A percentile compares a stretch with the other conserved stretches of the same genome.
Conservation (phyloP, 2,329 filamentous ascomycete species). For the Cladosporium colombiae region DNA sequence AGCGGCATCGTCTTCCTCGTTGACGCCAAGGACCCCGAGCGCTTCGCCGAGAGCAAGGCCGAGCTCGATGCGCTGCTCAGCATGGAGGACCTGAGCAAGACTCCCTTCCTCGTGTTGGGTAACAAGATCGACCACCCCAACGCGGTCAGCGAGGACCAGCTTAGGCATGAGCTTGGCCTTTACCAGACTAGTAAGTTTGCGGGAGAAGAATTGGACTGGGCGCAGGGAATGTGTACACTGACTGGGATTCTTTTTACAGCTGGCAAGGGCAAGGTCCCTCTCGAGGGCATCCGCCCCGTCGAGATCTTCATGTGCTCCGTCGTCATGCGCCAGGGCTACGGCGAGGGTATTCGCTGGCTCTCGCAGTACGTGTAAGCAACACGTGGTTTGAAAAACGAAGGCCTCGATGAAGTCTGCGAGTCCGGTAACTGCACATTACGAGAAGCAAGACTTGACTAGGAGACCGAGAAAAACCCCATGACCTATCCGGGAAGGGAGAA, state of each 20-base stretch:
- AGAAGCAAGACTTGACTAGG: background rate
- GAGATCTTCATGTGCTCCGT: constrained; percentile 99
- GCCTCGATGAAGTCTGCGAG: background rate
- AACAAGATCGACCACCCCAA: constrained; percentile 99
- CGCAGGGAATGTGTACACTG: constrained; percentile 8
- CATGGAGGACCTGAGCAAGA: constrained; percentile 96
- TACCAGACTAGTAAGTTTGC: constrained; percentile 75
- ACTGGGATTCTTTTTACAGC: constrained; percentile 25
- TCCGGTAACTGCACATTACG: background rate
- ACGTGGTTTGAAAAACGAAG: background rate
- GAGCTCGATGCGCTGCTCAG: constrained; percentile 90
- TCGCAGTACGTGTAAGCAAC: constrained; percentile 75
- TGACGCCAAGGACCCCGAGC: constrained; percentile 95
- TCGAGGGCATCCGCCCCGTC: constrained; percentile 90
- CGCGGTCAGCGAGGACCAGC: constrained; percentile 91
- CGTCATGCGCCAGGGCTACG: constrained; percentile 93
- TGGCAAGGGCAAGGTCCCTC: constrained; percentile 89
- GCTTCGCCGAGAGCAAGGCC: constrained; percentile 89
- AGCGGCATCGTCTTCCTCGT: constrained; percentile 97
- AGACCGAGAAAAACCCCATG: background rate
- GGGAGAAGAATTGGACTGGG: background rate
- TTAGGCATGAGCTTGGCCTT: constrained; percentile 85
- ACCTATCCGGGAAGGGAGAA: background rate
- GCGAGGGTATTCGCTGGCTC: constrained; percentile 87
- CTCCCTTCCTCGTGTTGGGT: constrained; percentile 91